Conservation (phyloP, 345 rosid species). For the Eucalyptus regnans region DNA sequence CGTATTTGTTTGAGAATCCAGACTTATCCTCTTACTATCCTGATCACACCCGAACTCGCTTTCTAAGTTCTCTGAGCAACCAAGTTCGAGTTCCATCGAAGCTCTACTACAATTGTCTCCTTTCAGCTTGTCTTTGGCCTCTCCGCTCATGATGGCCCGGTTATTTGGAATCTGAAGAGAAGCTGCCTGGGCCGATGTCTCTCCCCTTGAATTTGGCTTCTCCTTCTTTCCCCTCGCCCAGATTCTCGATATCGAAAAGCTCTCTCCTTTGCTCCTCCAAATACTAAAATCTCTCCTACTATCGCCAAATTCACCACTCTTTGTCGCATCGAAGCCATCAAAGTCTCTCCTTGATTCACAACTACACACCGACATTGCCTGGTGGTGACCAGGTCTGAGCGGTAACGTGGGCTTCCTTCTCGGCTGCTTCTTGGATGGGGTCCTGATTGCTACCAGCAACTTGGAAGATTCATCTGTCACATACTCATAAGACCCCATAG, state of each 20-base stretch:
- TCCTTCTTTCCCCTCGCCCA: constrained; percentile 73
- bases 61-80: constrained; percentile 3
- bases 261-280: constrained; percentile 23
- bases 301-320: background rate
- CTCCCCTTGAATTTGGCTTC: constrained; percentile 25
- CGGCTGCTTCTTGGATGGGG: constrained; percentile 44
- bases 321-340: constrained; percentile 15
- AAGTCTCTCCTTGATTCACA: constrained; percentile 58
- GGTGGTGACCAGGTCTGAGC: constrained; percentile 51
- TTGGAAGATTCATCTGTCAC: constrained; percentile 68
- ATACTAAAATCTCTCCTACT: background rate
- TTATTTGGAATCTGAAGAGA: constrained; percentile 42
- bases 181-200: constrained; percentile 48
- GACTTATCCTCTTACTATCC: constrained; percentile 26
- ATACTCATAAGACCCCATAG: constrained; percentile 98
- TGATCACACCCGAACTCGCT: constrained; percentile 22
- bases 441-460: constrained; percentile 68
- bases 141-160: background rate
- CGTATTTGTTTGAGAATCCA: constrained; percentile 30
- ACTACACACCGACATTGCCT: constrained; percentile 55
- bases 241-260: constrained; percentile 80
- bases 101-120: background rate
- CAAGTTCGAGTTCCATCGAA: constrained; percentile 5
- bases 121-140: background rate
- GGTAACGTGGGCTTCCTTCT: constrained; percentile 41